Evolutionary conservation across 495 filamentous ascomycete species (phyloP).

Genomic region (Annulohypoxylon maeteangense): DNA sequence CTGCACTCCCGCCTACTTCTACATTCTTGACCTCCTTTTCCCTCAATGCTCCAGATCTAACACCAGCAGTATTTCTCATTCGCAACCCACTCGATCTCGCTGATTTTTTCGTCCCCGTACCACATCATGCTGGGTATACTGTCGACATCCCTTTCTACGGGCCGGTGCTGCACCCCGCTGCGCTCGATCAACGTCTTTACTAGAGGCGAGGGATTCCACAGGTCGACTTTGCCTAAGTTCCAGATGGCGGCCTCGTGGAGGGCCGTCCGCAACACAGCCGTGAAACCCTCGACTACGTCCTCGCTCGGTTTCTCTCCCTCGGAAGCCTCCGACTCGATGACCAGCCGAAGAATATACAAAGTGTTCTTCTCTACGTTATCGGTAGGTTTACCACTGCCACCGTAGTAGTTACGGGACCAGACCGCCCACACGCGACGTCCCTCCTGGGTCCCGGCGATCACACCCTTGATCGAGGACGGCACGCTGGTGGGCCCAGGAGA

Average conservation of each 20-base stretch:
- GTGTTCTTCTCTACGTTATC: conserved; percentile 66
- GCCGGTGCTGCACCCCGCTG: conserved; percentile 52
- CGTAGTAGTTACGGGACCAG: conserved; percentile 80
- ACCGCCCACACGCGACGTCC: conserved; percentile 73
- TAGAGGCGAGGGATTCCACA: conserved; percentile 62
- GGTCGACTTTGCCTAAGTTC: conserved; percentile 56
- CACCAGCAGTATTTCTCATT: conserved; percentile 98
- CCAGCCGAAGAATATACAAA: conserved; percentile 80
- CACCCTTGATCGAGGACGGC: conserved; percentile 25
- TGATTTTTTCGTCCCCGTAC: conserved; percentile 57
- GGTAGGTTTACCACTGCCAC: conserved; percentile 46
- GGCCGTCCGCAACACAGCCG: conserved; percentile 56
- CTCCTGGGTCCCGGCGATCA: conserved; percentile 26
- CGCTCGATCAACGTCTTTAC: conserved; percentile 52
- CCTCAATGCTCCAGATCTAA: conserved; percentile 52
- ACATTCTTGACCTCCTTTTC: neutral
- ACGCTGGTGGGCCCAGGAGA: neutral
- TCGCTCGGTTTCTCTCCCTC: conserved; percentile 60
- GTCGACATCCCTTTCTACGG: conserved; percentile 59
- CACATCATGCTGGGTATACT: conserved; percentile 66
- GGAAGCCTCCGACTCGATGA: conserved; percentile 65
- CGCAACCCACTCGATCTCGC: conserved; percentile 80
- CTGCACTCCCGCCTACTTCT: neutral
- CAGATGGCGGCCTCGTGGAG: conserved; percentile 56
- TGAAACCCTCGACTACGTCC: conserved; percentile 67